Conservation (phyloP, 2,329 filamentous ascomycete genomes). For the Penicillium sp. region DNA sequence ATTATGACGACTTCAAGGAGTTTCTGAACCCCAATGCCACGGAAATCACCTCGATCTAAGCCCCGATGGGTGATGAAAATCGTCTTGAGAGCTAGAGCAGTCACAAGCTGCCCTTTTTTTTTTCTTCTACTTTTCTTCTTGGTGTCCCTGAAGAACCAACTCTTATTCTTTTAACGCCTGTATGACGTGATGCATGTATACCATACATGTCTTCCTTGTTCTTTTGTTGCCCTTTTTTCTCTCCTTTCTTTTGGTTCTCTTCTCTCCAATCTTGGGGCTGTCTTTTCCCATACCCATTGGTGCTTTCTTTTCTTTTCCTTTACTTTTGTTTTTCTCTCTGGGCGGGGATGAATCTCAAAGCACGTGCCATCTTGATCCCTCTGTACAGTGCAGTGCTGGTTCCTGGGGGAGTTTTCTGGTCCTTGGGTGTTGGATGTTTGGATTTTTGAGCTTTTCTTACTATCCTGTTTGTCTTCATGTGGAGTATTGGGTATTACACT, state of each 20-base stretch:
- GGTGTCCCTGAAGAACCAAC: neutral
- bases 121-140: neutral
- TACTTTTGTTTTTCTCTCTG: neutral
- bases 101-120: neutral
- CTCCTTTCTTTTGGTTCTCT: neutral
- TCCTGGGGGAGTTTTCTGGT: neutral
- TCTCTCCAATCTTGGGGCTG: slow-evolving; percentile 8
- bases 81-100: neutral
- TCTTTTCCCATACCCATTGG: slow-evolving; percentile 7
- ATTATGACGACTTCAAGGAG: slow-evolving; percentile 38
- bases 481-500: slow-evolving; percentile 8
- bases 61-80: neutral
- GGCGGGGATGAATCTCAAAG: slow-evolving; percentile 7
- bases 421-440: neutral
- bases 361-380: slow-evolving; percentile 13
- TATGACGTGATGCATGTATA: slow-evolving; percentile 32
- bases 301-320: neutral
- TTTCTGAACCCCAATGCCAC: slow-evolving; percentile 36
- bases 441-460: neutral
- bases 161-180: slow-evolving; percentile 15
- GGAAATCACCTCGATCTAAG: slow-evolving; percentile 34
- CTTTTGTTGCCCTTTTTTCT: slow-evolving; percentile 7
- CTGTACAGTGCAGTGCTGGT: slow-evolving; percentile 17
- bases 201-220: slow-evolving; percentile 23
- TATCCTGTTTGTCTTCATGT: slow-evolving; percentile 18